Evolutionary conservation across 2,329 filamentous ascomycete genomes (phyloP).

Genomic region (Bipolaris bicolor): DNA sequence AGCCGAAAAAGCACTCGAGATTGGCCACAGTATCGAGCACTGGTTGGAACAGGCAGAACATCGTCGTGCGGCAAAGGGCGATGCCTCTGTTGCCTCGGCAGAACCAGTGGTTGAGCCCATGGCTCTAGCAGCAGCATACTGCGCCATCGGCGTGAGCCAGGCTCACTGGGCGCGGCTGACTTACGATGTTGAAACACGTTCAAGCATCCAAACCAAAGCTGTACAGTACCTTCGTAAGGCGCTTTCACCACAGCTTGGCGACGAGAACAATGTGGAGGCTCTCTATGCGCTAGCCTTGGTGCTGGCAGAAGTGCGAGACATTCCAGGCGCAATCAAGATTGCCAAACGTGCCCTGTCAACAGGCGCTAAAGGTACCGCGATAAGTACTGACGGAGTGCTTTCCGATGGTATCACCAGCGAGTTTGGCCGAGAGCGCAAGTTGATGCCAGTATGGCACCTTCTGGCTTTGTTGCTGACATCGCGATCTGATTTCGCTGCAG

Average conservation of each 20-base stretch:
- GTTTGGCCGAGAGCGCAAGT: constrained; percentile 61
- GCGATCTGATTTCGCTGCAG: constrained; percentile 81
- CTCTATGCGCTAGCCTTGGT: constrained; percentile 82
- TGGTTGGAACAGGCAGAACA: constrained; percentile 68
- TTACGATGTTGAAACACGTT: constrained; percentile 72
- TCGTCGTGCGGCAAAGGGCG: constrained; percentile 31
- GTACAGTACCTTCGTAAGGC: constrained; percentile 77
- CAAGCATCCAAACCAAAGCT: constrained; percentile 77
- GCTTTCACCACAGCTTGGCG: constrained; percentile 69
- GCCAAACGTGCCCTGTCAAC: constrained; percentile 77
- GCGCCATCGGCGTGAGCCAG: constrained; percentile 83
- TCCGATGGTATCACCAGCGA: constrained; percentile 34
- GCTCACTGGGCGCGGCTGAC: constrained; percentile 88
- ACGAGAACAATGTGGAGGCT: constrained; percentile 73
- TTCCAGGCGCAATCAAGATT: constrained; percentile 79
- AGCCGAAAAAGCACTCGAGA: constrained; percentile 76
- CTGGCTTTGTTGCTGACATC: constrained; percentile 85
- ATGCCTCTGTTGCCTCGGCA: constrained; percentile 41
- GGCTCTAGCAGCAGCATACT: constrained; percentile 71
- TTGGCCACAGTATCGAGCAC: constrained; percentile 74
- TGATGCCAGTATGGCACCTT: constrained; percentile 91
- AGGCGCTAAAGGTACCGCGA: constrained; percentile 45
- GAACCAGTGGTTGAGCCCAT: constrained; percentile 60
- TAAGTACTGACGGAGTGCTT: constrained; percentile 42
- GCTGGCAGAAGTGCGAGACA: constrained; percentile 84